phyloP scores from a whole-genome alignment of 208 protist species.

The Crithidia bombi region DNA sequence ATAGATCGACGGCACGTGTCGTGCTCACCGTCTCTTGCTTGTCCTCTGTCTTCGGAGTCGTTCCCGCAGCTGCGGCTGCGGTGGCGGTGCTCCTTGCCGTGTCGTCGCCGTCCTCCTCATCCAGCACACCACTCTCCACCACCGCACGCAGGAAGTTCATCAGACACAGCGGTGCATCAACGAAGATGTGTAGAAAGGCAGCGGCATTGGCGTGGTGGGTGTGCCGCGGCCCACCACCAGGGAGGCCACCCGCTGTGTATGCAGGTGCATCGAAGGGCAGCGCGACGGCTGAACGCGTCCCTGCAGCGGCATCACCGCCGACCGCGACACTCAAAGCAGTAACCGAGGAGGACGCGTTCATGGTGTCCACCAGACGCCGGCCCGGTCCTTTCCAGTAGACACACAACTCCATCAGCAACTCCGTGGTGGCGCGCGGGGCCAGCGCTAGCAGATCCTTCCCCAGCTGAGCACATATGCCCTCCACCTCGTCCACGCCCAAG shows the following conservation, averaged over 20 bases:
- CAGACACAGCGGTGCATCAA: conserved; percentile 87
- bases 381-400: conserved; percentile 67
- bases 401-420: conserved; percentile 71
- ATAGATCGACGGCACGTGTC: conserved; percentile 21
- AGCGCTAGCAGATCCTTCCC: conserved; percentile 77
- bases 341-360: too few species aligned
- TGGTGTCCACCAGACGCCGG: conserved; percentile 29
- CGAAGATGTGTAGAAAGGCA: conserved; percentile 91
- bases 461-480: conserved; percentile 82
- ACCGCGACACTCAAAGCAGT: too few species aligned
- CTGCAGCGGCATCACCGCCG: background rate
- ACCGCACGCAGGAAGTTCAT: conserved; percentile 93
- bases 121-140: conserved; percentile 56
- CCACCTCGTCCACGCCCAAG: conserved; percentile 82
- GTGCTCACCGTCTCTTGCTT: background rate
- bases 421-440: conserved; percentile 57
- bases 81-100: too few species aligned
- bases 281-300: background rate
- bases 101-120: conserved; percentile 33
- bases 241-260: background rate
- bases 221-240: conserved; percentile 19
- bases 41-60: background rate
- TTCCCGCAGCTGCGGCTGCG: too few species aligned
- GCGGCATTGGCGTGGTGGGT: conserved; percentile 67
- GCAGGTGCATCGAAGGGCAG: background rate